Percentiles rank a stretch among this genome's conserved stretches.
phyloP scores from a whole-genome alignment of 2,329 filamentous ascomycete genomes.

The Gnomoniopsis sp. region DNA sequence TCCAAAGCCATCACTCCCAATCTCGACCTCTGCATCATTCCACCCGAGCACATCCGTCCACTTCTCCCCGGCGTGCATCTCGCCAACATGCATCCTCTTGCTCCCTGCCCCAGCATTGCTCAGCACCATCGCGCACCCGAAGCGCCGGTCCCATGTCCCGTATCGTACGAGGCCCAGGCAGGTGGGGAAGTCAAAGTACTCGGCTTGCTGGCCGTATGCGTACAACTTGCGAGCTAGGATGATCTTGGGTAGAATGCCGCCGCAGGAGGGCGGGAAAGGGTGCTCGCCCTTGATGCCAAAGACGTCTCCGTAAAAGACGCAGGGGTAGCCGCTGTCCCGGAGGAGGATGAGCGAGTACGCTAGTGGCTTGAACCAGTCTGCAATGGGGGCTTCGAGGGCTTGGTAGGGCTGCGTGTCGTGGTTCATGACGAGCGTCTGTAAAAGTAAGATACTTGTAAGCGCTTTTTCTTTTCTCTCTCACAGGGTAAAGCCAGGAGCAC shows the following conservation, averaged over 20 bases:
- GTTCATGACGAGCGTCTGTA: conserved; percentile 64
- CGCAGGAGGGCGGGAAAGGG: conserved; percentile 49
- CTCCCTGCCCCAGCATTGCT: conserved; percentile 47
- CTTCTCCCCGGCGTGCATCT: conserved; percentile 53
- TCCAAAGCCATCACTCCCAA: conserved; percentile 59
- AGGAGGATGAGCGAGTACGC: conserved; percentile 72
- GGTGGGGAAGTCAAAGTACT: conserved; percentile 59
- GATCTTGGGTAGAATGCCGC: conserved; percentile 53
- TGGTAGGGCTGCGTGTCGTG: conserved; percentile 59
- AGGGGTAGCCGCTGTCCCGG: conserved; percentile 59
- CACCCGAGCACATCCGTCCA: conserved; percentile 64
- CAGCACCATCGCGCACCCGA: conserved; percentile 54
- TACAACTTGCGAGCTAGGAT: conserved; percentile 62
- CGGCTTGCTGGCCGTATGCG: conserved; percentile 62
- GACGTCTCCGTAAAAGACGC: conserved; percentile 68
- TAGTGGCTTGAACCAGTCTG: conserved; percentile 66
- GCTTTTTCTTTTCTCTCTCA: too few species aligned
- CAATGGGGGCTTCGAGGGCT: conserved; percentile 51
- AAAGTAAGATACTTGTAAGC: too few species aligned
- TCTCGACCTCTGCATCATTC: conserved; percentile 51
- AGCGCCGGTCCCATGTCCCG: conserved; percentile 42
- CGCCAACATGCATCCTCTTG: conserved; percentile 63
- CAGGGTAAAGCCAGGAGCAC: too few species aligned
- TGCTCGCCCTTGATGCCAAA: conserved; percentile 54
- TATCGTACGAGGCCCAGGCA: conserved; percentile 60